phyloP scores from a whole-genome alignment of 2,329 filamentous ascomycete species.

The Pseudogymnoascus sp. region DNA sequence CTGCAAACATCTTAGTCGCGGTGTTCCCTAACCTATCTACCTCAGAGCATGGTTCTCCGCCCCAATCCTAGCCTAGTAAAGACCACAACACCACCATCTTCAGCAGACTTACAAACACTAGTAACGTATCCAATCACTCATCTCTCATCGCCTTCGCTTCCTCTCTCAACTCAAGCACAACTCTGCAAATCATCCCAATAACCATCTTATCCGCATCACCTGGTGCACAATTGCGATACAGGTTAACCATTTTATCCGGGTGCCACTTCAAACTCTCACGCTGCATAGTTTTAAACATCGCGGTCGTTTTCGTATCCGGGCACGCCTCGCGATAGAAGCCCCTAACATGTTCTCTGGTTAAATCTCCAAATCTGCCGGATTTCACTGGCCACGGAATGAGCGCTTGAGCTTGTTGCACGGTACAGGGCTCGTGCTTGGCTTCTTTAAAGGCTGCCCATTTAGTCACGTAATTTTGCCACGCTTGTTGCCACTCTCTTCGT shows the following conservation, averaged over 20 bases:
- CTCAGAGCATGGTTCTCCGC: background rate
- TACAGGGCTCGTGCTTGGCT: background rate
- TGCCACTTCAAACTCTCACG: background rate
- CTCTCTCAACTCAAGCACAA: background rate
- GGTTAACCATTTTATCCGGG: background rate
- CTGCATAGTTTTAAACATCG: background rate
- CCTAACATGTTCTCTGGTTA: background rate
- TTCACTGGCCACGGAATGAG: background rate
- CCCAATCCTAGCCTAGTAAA: background rate
- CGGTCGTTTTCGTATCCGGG: background rate
- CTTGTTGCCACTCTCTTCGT: background rate
- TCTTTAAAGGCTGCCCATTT: background rate
- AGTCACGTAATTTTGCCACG: background rate
- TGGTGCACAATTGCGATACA: background rate
- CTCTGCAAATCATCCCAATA: background rate
- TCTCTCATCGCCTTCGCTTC: background rate
- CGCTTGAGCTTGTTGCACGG: background rate
- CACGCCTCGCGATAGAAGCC: background rate
- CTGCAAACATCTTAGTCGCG: constrained; percentile 15
- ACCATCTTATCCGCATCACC: background rate
- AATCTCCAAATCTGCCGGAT: background rate
- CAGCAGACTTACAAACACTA: background rate
- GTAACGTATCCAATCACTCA: background rate
- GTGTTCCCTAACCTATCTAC: background rate
- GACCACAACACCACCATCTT: background rate